Percentiles rank a stretch among this genome's conserved stretches.
Conservation (phyloP, 805 yeast genomes). For the Isabelozyma pseudorhagii region DNA sequence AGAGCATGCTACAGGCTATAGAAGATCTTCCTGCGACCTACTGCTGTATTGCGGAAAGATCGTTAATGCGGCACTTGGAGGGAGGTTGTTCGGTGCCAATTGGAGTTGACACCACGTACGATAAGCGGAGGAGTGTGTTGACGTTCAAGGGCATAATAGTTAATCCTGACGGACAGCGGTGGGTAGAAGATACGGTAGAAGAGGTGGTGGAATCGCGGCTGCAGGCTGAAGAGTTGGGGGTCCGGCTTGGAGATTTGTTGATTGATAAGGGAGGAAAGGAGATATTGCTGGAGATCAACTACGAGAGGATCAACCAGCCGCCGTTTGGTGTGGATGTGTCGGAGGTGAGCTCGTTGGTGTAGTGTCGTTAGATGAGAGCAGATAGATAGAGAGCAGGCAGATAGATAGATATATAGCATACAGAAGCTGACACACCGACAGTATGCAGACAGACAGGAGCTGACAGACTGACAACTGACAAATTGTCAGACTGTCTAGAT, state of each 20-base stretch:
- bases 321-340: slow-evolving; percentile 12
- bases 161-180: slow-evolving; percentile 74
- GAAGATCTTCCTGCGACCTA: slow-evolving; percentile 64
- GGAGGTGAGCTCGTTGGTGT: background rate
- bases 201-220: slow-evolving; percentile 37
- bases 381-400: too few species aligned
- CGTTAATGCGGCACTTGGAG: slow-evolving; percentile 82
- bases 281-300: slow-evolving; percentile 77
- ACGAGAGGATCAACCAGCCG: slow-evolving; percentile 53
- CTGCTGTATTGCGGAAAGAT: slow-evolving; percentile 85
- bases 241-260: slow-evolving; percentile 61
- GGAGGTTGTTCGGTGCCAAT: slow-evolving; percentile 99
- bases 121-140: slow-evolving; percentile 41
- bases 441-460: too few species aligned
- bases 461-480: too few species aligned
- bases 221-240: slow-evolving; percentile 76
- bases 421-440: too few species aligned
- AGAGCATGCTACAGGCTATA: slow-evolving; percentile 57
- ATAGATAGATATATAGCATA: too few species aligned
- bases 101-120: slow-evolving; percentile 72
- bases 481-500: too few species aligned
- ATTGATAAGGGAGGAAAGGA: slow-evolving; percentile 78
- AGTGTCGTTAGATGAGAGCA: background rate
- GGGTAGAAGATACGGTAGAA: slow-evolving; percentile 56
- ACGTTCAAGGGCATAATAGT: slow-evolving; percentile 70